Evolutionary conservation across 1,284 basidiomycete genomes (phyloP).

Genomic region (Cryptococcus hybrid): DNA sequence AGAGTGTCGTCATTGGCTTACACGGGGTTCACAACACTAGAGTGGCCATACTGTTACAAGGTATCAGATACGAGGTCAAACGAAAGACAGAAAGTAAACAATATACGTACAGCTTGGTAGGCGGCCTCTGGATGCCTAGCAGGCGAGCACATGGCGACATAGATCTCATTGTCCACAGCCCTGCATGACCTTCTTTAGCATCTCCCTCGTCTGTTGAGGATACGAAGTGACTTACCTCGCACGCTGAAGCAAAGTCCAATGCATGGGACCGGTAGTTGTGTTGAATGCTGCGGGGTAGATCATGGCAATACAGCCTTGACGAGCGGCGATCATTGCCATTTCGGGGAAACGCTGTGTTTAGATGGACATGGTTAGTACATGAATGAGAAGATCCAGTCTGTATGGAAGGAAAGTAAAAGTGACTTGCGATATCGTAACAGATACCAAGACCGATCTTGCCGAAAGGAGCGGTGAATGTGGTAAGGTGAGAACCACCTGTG

Average conservation of each 20-base stretch:
- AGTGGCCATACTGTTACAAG: conserved; percentile 74
- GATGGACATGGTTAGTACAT: background rate
- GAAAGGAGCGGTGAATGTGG: conserved; percentile 78
- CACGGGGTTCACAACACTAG: conserved; percentile 79
- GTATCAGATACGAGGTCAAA: no score
- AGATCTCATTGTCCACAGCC: conserved; percentile 95
- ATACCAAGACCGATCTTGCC: conserved; percentile 52
- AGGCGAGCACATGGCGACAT: conserved; percentile 92
- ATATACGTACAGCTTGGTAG: conserved; percentile 74
- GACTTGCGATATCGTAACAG: conserved; percentile 54
- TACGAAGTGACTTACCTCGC: conserved; percentile 59
- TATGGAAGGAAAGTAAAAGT: background rate
- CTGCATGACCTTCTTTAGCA: conserved; percentile 50
- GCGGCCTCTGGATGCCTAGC: conserved; percentile 76
- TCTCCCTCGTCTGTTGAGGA: background rate
- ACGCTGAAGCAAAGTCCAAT: conserved; percentile 92
- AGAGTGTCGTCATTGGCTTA: no score
- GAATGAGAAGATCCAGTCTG: background rate
- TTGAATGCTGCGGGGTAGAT: conserved; percentile 64
- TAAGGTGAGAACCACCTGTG: conserved; percentile 72
- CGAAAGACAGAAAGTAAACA: background rate
- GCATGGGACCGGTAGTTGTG: conserved; percentile 86
- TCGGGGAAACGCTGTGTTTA: conserved; percentile 76
- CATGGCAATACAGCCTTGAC: conserved; percentile 85
- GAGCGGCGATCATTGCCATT: conserved; percentile 84